Evolutionary conservation across 2,329 filamentous ascomycete species (phyloP).

Genomic region (Fusarium musae): DNA sequence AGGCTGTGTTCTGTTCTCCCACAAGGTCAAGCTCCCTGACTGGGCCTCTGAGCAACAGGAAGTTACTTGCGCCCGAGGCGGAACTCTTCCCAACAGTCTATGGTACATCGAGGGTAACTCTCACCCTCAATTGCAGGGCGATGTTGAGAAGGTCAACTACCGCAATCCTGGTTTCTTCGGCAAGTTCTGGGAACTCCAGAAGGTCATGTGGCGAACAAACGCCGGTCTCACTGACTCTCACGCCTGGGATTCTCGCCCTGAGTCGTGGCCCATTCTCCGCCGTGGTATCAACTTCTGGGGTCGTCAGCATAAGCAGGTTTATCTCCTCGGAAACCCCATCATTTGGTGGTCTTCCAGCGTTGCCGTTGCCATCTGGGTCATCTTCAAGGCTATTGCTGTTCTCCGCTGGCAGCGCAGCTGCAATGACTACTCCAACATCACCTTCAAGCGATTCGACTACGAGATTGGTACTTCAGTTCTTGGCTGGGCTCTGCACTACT

Average conservation of each 20-base stretch:
- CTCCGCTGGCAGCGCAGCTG: constrained; percentile 95
- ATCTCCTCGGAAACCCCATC: constrained; percentile 92
- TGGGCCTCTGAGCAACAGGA: constrained; percentile 99
- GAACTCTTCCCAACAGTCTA: constrained; percentile 92
- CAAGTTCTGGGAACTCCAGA: constrained; percentile 97
- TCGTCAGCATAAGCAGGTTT: constrained; percentile 91
- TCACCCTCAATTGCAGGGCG: constrained; percentile 78
- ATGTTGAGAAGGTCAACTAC: constrained; percentile 96
- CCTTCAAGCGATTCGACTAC: constrained; percentile 97
- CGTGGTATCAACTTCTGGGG: constrained; percentile 99
- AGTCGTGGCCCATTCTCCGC: constrained; percentile 89
- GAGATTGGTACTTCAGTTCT: constrained; percentile 91
- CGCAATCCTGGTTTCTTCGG: constrained; percentile 92
- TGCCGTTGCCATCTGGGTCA: constrained; percentile 78
- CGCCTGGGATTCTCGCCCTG: constrained; percentile 95
- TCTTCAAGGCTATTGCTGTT: constrained; percentile 88
- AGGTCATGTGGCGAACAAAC: constrained; percentile 99
- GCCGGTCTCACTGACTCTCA: constrained; percentile 96
- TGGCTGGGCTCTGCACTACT: constrained; percentile 98
- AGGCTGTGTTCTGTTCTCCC: constrained; percentile 93
- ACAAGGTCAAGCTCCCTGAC: constrained; percentile 98
- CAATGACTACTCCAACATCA: constrained; percentile 82
- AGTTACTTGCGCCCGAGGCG: constrained; percentile 94
- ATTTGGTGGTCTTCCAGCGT: constrained; percentile 93
- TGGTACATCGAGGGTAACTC: constrained; percentile 96